Conservation (phyloP, 2,329 filamentous ascomycete species). For the Sarocladiaceae sp. region DNA sequence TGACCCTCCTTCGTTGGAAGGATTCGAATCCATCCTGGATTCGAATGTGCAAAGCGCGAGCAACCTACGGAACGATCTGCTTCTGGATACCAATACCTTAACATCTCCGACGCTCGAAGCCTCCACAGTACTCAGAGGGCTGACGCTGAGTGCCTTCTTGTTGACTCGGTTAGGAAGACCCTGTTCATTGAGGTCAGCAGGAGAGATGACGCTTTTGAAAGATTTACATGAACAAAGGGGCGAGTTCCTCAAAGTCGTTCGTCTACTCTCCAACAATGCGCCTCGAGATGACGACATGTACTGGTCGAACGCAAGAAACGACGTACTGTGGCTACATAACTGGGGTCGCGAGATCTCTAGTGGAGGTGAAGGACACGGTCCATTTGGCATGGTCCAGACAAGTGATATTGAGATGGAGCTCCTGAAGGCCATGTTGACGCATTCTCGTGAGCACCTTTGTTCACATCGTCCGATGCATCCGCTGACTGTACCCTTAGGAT, state of each 20-base stretch:
- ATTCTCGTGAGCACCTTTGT: constrained; percentile 46
- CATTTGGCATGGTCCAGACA: constrained; percentile 56
- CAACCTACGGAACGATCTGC: constrained; percentile 39
- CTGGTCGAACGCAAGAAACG: constrained; percentile 58
- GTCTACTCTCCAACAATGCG: constrained; percentile 42
- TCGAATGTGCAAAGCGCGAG: constrained; percentile 18
- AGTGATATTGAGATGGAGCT: constrained; percentile 67
- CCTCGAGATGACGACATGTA: constrained; percentile 58
- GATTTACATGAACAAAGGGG: constrained; percentile 61
- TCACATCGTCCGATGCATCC: neutral
- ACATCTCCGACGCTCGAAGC: constrained; percentile 56
- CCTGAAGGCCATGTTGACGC: constrained; percentile 61
- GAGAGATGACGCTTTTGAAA: constrained; percentile 60
- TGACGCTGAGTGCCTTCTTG: constrained; percentile 58
- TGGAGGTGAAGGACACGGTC: constrained; percentile 49
- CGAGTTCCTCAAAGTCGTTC: constrained; percentile 56
- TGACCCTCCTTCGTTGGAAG: too few relatives aligned
- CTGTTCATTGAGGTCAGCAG: constrained; percentile 48
- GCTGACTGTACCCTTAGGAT: constrained; percentile 41
- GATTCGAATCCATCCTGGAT: constrained; percentile 18
- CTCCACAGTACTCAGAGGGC: constrained; percentile 56
- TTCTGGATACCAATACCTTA: constrained; percentile 58
- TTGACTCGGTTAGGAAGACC: constrained; percentile 46
- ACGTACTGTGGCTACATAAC: constrained; percentile 68
- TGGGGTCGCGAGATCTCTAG: constrained; percentile 55